Evolutionary conservation across 371 early-diverging fungal genomes (phyloP).

Genomic region (Lichtheimia ornata): DNA sequence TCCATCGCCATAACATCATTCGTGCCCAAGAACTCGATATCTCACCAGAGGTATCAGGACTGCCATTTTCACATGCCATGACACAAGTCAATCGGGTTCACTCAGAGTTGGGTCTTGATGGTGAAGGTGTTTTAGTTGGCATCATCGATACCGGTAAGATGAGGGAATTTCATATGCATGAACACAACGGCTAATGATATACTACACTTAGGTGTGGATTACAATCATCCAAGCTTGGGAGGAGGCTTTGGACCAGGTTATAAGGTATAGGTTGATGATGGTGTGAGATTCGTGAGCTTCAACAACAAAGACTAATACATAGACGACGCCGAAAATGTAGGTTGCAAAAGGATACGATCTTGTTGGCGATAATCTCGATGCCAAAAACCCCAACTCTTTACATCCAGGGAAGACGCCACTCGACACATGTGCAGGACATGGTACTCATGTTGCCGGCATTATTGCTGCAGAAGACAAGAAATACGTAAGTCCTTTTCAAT

Average conservation of each 20-base stretch:
- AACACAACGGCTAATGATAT: neutral
- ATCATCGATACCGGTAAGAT: constrained; percentile 61
- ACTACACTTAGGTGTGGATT: constrained; percentile 56
- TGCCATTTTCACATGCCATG: constrained; percentile 17
- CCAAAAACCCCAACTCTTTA: constrained; percentile 2
- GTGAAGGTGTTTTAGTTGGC: constrained; percentile 63
- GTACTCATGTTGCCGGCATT: constrained; percentile 70
- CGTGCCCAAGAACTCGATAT: neutral
- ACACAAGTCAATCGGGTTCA: constrained; percentile 31
- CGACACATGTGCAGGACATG: constrained; percentile 41
- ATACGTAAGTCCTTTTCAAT: constrained; percentile 19
- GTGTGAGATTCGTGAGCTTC: neutral
- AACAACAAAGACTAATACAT: neutral
- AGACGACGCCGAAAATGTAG: neutral
- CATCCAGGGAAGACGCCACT: constrained; percentile 10
- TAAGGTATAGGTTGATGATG: constrained; percentile 5
- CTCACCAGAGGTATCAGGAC: constrained; percentile 1
- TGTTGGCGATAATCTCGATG: constrained; percentile 37
- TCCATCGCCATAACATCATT: neutral
- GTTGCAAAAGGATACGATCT: constrained; percentile 58
- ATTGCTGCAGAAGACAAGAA: constrained; percentile 54
- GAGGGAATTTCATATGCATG: neutral
- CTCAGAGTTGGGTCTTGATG: constrained; percentile 35
- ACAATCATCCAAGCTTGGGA: constrained; percentile 66
- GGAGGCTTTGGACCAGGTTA: constrained; percentile 56